Base-by-base conservation (phyloP, 257 asterid genomes). In the Solanum virginianum region DNA sequence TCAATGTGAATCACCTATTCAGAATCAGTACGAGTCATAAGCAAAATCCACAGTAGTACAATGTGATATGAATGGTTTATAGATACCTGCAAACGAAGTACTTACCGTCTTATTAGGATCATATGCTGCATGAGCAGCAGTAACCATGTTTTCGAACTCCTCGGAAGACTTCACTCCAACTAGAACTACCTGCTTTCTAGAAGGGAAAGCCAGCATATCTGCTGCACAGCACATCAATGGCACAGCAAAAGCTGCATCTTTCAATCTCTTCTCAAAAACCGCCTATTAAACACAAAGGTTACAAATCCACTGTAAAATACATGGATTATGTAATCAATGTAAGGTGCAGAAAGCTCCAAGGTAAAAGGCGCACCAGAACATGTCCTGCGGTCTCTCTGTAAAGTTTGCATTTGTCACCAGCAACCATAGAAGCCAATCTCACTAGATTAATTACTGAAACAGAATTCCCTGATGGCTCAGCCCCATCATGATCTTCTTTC, bases 401-500 rank as follows among this genome's bases (percentile, higher is more conserved):
- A 51, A 49, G 83, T 43, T 92, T 93, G 0, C 98, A 90, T 82
- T 87, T 85, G 22, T 43, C 69, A 3, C 90, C 91, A 62, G 91
- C 84, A 82, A 91, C 93, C 86, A 95, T 77, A 45, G 98, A 94
- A 57, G 98, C 91, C 86, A 96, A 84, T 68, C 99, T 91, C 55
- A 93, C 93, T 62, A 96, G 89, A 89, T 96, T 96, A 83, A 95
- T 91, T 11, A 88, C 93, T 0, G 99, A 90, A 72, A 95, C 95
- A 11, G 99, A 96, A 90, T 96, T 96, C 22, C 98, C 99, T 0
- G 99, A 96, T 22, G 99, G 99, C 87, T 96, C 99, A 7, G 99
- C 99, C 20, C 98, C 98, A 56, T 96, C 99, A 12, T 95, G 95
- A 84, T 96, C 98, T 91, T 96, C 99, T 88, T 96, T 96, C 88